A percentile compares a stretch with the other conserved stretches of the same genome.
These are phyloP conservation scores for Aspergillus proliferans DNA, from an alignment of 2,329 filamentous ascomycete genomes.

Conservation along the genomic window DNA sequence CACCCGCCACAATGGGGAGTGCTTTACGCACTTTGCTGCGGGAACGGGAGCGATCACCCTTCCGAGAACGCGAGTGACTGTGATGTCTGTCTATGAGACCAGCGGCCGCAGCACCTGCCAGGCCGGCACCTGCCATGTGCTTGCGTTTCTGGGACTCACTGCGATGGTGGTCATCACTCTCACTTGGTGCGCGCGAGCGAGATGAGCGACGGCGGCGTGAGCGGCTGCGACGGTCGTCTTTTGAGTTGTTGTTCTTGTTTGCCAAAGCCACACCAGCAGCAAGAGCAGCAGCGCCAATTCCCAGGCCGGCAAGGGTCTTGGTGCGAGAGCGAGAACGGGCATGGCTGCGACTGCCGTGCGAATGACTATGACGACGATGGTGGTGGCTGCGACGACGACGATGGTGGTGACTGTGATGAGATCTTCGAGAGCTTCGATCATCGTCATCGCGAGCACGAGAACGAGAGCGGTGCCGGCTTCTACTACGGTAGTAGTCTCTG, in stretches of 20 bases:
- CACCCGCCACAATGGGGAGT: constrained; percentile 56
- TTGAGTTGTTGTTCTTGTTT: constrained; percentile 47
- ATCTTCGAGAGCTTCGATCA: constrained; percentile 25
- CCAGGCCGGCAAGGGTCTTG: constrained; percentile 49
- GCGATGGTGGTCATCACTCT: constrained; percentile 20
- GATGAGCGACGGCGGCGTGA: constrained; percentile 37
- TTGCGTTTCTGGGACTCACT: constrained; percentile 49
- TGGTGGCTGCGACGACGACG: constrained; percentile 25
- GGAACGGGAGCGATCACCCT: constrained; percentile 46
- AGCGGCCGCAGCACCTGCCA: constrained; percentile 57
- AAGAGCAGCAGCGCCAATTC: constrained; percentile 52
- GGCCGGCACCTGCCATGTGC: constrained; percentile 55
- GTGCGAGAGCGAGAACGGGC: constrained; percentile 45
- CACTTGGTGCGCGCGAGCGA: constrained; percentile 21
- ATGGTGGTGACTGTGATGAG: constrained; percentile 21
- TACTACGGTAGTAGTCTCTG: constrained; percentile 44
- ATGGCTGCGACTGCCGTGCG: constrained; percentile 37
- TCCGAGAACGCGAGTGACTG: constrained; percentile 51
- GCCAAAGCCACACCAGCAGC: constrained; percentile 56
- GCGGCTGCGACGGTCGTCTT: constrained; percentile 44
- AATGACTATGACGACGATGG: constrained; percentile 23
- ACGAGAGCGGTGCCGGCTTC: constrained; percentile 38
- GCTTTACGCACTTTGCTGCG: constrained; percentile 52
- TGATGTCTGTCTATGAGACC: constrained; percentile 54
- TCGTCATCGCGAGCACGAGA: constrained; percentile 29